These are phyloP conservation scores for Colletotrichum sp. DNA, from an alignment of 2,329 filamentous ascomycete species.

Conservation along the genomic window DNA sequence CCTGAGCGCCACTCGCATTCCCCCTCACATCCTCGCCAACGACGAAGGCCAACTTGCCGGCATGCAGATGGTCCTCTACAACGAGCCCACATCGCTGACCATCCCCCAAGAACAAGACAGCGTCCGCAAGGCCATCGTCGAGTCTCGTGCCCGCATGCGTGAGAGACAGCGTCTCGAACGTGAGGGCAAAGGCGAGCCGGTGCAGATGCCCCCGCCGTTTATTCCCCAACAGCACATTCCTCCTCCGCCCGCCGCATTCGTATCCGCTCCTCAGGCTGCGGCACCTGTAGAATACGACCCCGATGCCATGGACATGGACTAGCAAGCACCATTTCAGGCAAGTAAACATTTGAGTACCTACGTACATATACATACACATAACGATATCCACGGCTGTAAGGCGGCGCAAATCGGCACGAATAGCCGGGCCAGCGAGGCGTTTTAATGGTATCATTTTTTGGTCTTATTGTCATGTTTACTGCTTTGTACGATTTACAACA, in stretches of 20 bases:
- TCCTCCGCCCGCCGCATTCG: neutral
- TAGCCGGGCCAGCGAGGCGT: neutral
- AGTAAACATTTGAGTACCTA: neutral
- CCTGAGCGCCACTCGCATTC: conserved; percentile 72
- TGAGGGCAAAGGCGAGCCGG: conserved; percentile 16
- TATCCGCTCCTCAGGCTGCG: conserved; percentile 9
- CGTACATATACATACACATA: neutral
- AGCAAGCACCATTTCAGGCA: conserved; percentile 15
- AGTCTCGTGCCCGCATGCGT: conserved; percentile 73
- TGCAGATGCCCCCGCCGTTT: conserved; percentile 20
- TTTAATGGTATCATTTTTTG: conserved; percentile 8
- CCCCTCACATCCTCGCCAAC: conserved; percentile 68
- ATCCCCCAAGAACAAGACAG: conserved; percentile 77
- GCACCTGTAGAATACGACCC: conserved; percentile 44
- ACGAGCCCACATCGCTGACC: conserved; percentile 76
- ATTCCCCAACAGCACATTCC: conserved; percentile 3
- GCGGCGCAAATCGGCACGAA: neutral
- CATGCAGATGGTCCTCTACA: conserved; percentile 85
- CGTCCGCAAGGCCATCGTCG: conserved; percentile 83
- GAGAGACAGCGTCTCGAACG: conserved; percentile 54
- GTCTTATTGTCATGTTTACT: neutral
- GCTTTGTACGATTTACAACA: conserved; percentile 4
- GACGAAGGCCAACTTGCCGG: conserved; percentile 59
- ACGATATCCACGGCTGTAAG: conserved; percentile 1
- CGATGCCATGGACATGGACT: conserved; percentile 74